Evolutionary conservation across 164 flowering plant genomes (phyloP).

Genomic region (Liriodendron chinense): DNA sequence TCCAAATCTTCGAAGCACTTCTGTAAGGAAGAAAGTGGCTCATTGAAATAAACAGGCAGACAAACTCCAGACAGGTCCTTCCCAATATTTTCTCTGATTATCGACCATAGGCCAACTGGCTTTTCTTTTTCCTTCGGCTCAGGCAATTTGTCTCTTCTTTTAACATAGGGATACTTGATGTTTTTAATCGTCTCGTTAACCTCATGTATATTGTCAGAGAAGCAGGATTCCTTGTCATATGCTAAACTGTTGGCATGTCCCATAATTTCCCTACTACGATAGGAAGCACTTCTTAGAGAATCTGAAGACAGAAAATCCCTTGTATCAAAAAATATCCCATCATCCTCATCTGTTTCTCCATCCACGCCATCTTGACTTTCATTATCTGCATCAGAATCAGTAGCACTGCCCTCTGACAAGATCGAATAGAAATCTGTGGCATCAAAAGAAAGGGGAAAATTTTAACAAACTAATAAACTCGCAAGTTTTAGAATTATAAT

Average conservation of each 20-base stretch:
- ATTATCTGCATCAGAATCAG: constrained; percentile 84
- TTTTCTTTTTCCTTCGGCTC: constrained; percentile 98
- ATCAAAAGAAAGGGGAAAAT: constrained; percentile 11
- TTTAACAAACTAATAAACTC: background rate
- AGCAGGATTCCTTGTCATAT: constrained; percentile 45
- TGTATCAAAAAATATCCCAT: constrained; percentile 78
- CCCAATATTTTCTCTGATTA: constrained; percentile 96
- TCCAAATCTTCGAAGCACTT: constrained; percentile 99
- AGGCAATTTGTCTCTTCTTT: constrained; percentile 84
- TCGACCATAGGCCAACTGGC: constrained; percentile 96
- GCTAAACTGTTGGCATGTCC: constrained; percentile 42
- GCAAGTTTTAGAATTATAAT: background rate
- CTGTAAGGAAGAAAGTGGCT: constrained; percentile 94
- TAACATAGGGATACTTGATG: constrained; percentile 64
- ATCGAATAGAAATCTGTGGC: constrained; percentile 89
- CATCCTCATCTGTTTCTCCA: constrained; percentile 91
- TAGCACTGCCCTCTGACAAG: constrained; percentile 84
- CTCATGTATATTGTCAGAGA: constrained; percentile 46
- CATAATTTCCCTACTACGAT: constrained; percentile 57
- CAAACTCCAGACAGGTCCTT: constrained; percentile 98
- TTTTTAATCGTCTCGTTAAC: constrained; percentile 45
- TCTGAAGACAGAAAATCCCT: constrained; percentile 77
- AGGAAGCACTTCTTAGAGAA: constrained; percentile 77
- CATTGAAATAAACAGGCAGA: constrained; percentile 97
- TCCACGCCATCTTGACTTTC: constrained; percentile 88